Percentiles rank a stretch among this genome's conserved stretches.
Conservation (phyloP, 805 yeast species). For the Komagataella pseudopastoris region DNA sequence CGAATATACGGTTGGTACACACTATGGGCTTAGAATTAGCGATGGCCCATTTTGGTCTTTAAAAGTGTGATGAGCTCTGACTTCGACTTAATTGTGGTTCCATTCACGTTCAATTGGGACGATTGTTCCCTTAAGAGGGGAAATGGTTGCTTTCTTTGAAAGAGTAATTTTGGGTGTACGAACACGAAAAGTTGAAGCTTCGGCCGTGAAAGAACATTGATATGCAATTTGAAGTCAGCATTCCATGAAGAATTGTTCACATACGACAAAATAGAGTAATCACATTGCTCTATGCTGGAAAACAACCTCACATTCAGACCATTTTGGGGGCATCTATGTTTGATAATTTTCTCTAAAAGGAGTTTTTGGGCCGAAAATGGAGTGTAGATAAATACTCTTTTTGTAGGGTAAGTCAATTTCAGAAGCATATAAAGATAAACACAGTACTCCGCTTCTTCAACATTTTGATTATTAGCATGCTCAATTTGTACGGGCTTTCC, state of each 20-base stretch:
- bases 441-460: conserved; percentile 35
- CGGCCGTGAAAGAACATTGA: neutral
- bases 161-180: neutral
- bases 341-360: conserved; percentile 26
- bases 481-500: neutral
- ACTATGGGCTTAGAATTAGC: neutral
- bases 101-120: neutral
- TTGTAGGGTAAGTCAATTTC: conserved; percentile 27
- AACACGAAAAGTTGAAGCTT: neutral
- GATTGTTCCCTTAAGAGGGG: neutral
- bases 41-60: neutral
- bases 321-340: conserved; percentile 12
- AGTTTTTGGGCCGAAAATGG: conserved; percentile 24
- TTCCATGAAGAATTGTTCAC: neutral
- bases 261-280: neutral
- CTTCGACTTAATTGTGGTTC: neutral
- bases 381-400: conserved; percentile 26
- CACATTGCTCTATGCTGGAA: conserved; percentile 12
- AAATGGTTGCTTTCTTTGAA: neutral
- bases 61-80: neutral
- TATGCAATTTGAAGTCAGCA: neutral
- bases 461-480: conserved; percentile 19
- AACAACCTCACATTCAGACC: conserved; percentile 1
- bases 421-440: conserved; percentile 32
- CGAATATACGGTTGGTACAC: neutral